Base-by-base conservation (phyloP, 179 eudicot genomes). In the Drosera spatulata region DNA sequence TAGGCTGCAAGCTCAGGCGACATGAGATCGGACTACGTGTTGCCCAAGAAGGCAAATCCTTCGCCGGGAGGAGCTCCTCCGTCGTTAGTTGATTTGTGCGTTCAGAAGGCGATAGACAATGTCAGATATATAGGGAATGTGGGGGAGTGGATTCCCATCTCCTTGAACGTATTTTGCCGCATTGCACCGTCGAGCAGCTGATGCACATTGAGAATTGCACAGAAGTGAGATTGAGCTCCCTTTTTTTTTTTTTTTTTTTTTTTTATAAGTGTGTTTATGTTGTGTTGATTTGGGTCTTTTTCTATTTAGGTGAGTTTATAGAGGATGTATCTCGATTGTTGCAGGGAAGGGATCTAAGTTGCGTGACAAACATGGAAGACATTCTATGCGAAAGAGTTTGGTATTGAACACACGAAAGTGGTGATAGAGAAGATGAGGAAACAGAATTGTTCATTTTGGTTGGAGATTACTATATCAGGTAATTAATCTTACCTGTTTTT, bases 401-500 rank as follows among this genome's bases (percentile, higher is more conserved):
- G 89, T 66, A 73, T 53, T 14, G 68, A 75, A 43, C 70, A 66
- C 67, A 58, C 71, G 60, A 70, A 76, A 61, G 44, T n/a, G 44
- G 91, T 80, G 8, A 39, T 72, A 51, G 77, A 74, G 69, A 85
- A 73, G 62, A 77, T 91, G 89, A 70, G 61, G 62, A 39, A 62
- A 41, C 66, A 13, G 9, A 75, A 64, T 63, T 76, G 70, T 41
- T 55, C 78, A 14, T 85, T 61, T 61, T 58, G 61, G 14, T 52
- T 91, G 98, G 98, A 83, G 72, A 69, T 68, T 60, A 65, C 70
- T 91, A 71, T 91, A 81, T 71, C 82, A 88, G 96, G 96, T 88
- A 73, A 60, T 62, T 4, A 10, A 13, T 62, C 12, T 22, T n/a
- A 6, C 3, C 13, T 5, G 8, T 2, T 10, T 15, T 43, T 48